A percentile compares a stretch with the other conserved stretches of the same genome.
These are phyloP conservation scores for Claviceps sp. DNA, from an alignment of 2,329 filamentous ascomycete species.

Conservation along the genomic window DNA sequence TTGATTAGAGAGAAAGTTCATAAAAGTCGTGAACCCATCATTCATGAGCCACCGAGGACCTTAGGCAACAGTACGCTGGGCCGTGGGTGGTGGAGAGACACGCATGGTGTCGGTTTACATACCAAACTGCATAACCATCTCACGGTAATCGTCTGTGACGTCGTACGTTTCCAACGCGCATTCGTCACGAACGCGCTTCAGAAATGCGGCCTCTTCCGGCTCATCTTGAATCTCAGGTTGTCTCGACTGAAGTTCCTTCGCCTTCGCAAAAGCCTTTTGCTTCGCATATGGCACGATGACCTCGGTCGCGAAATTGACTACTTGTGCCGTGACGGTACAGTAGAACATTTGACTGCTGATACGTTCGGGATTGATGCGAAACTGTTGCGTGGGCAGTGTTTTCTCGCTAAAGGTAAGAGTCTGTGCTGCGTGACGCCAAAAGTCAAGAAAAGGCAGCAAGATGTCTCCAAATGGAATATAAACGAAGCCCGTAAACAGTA, in stretches of 20 bases:
- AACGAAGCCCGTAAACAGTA: conserved; percentile 86
- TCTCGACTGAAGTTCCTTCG: conserved; percentile 58
- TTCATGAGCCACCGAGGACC: too few species aligned
- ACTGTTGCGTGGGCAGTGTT: conserved; percentile 49
- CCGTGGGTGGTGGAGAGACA: neutral
- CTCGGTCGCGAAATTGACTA: conserved; percentile 78
- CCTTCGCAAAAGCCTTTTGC: conserved; percentile 62
- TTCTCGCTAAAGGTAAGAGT: conserved; percentile 66
- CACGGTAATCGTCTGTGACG: conserved; percentile 77
- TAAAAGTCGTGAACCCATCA: neutral
- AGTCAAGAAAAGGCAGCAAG: conserved; percentile 72
- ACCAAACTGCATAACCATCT: conserved; percentile 80
- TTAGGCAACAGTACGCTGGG: too few species aligned
- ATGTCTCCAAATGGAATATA: conserved; percentile 84
- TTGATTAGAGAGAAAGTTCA: conserved; percentile 3
- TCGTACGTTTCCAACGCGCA: conserved; percentile 75
- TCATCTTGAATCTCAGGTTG: conserved; percentile 47
- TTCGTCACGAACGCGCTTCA: conserved; percentile 70
- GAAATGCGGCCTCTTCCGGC: conserved; percentile 66
- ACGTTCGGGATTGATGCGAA: conserved; percentile 70
- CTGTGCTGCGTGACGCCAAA: conserved; percentile 63
- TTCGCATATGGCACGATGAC: conserved; percentile 76
- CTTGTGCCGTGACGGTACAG: conserved; percentile 85
- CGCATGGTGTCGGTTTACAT: conserved; percentile 11
- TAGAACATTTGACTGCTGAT: conserved; percentile 89